Conservation (phyloP, 768 basidiomycete species). For the Tylopilus rubrobrunneus region DNA sequence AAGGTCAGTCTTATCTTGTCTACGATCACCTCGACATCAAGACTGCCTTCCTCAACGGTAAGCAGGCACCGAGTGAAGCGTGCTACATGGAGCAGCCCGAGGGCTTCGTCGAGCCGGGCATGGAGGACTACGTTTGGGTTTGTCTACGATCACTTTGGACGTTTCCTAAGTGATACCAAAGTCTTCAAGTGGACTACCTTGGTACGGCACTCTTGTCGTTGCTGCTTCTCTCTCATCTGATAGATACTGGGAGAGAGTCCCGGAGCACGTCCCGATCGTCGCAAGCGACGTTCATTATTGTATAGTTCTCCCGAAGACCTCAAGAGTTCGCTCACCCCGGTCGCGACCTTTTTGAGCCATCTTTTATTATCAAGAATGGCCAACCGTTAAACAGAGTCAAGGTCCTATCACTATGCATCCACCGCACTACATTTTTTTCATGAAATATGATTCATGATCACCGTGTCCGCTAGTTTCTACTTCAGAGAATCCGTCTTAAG, state of each 20-base stretch:
- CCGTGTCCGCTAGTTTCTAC: too few species aligned
- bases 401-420: background rate
- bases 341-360: slow-evolving; percentile 18
- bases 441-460: too few species aligned
- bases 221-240: slow-evolving; percentile 30
- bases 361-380: background rate
- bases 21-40: too few species aligned
- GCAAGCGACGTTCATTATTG: slow-evolving; percentile 27
- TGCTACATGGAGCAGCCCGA: too few species aligned
- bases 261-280: slow-evolving; percentile 27
- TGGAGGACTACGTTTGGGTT: too few species aligned
- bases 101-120: too few species aligned
- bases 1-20: slow-evolving; percentile 26
- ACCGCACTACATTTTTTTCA: too few species aligned
- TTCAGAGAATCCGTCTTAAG: too few species aligned
- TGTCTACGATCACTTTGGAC: background rate
- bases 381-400: slow-evolving; percentile 3
- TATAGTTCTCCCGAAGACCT: background rate
- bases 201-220: slow-evolving; percentile 30
- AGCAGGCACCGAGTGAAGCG: too few species aligned
- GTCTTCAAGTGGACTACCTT: slow-evolving; percentile 37
- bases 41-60: too few species aligned
- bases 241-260: slow-evolving; percentile 20
- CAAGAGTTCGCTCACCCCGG: slow-evolving; percentile 20
- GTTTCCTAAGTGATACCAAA: background rate